These are phyloP conservation scores for Neospermospora avenae DNA, from an alignment of 2,329 filamentous ascomycete species.

Conservation along the genomic window DNA sequence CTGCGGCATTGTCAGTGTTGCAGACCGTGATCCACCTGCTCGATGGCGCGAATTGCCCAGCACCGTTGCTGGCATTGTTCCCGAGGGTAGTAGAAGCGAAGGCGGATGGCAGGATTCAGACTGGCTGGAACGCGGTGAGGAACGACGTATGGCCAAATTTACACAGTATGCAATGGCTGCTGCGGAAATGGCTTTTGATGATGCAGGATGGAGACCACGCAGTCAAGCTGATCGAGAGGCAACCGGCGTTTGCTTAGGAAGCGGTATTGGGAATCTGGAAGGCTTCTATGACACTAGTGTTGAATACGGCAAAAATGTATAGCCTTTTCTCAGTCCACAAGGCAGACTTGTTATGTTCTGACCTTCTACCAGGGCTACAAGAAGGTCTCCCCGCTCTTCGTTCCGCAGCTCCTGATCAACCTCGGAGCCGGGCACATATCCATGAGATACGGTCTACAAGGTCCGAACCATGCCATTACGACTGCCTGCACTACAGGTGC, in stretches of 20 bases:
- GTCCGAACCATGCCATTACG: slow-evolving; percentile 88
- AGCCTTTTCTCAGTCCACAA: slow-evolving; percentile 8
- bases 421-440: slow-evolving; percentile 92
- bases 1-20: slow-evolving; percentile 76
- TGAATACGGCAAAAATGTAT: slow-evolving; percentile 67
- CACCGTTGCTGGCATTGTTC: slow-evolving; percentile 80
- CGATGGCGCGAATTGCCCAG: slow-evolving; percentile 73
- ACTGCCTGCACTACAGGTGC: slow-evolving; percentile 96
- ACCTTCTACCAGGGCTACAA: slow-evolving; percentile 69
- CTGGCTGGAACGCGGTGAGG: slow-evolving; percentile 52
- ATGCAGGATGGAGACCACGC: slow-evolving; percentile 66
- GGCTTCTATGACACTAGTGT: slow-evolving; percentile 84
- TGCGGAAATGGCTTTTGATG: slow-evolving; percentile 77
- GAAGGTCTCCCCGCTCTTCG: slow-evolving; percentile 90
- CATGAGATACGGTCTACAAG: slow-evolving; percentile 85
- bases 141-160: slow-evolving; percentile 84
- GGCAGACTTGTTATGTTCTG: slow-evolving; percentile 18
- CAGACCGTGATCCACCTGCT: slow-evolving; percentile 44
- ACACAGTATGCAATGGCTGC: slow-evolving; percentile 89
- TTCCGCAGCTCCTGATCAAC: slow-evolving; percentile 90
- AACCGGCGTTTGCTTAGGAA: slow-evolving; percentile 90
- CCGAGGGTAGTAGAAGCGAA: slow-evolving; percentile 46
- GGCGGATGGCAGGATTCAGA: slow-evolving; percentile 51
- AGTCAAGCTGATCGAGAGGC: slow-evolving; percentile 61
- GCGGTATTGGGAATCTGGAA: slow-evolving; percentile 91